phyloP scores from a whole-genome alignment of 176 grass and related monocot genomes.

The Alopecurus myosuroides region DNA sequence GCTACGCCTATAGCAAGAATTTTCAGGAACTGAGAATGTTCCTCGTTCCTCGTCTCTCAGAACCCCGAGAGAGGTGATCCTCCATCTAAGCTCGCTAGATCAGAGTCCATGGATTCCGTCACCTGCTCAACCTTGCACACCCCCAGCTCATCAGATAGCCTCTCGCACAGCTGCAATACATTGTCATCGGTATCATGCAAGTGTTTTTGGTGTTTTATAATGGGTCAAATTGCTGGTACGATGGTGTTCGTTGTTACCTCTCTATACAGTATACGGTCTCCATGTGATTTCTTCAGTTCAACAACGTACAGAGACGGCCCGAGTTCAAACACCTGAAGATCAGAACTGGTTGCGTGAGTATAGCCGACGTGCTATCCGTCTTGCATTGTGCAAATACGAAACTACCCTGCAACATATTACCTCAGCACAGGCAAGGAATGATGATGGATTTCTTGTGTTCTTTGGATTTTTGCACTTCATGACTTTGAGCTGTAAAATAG shows the following conservation, averaged over 20 bases:
- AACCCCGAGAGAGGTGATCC: constrained; percentile 30
- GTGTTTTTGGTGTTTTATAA: not conserved
- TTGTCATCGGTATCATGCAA: not conserved
- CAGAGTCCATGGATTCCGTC: constrained; percentile 17
- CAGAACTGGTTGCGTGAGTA: constrained; percentile 3
- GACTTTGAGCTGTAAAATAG: constrained; percentile 64
- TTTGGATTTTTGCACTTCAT: constrained; percentile 27
- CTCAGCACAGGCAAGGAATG: constrained; percentile 52
- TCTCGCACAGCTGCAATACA: constrained; percentile 58
- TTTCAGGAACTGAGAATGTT: constrained; percentile 1
- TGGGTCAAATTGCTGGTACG: not conserved
- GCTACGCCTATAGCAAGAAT: constrained; percentile 9
- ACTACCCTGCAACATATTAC: constrained; percentile 23
- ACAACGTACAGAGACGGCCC: constrained; percentile 66
- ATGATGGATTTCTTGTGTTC: constrained; percentile 15
- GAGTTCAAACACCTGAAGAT: constrained; percentile 77
- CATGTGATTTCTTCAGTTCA: constrained; percentile 68
- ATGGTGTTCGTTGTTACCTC: constrained; percentile 40
- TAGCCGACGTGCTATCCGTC: not conserved
- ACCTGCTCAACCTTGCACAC: constrained; percentile 48
- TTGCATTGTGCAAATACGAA: not conserved
- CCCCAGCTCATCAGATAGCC: constrained; percentile 60
- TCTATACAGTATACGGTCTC: constrained; percentile 67
- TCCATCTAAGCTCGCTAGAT: constrained; percentile 27
- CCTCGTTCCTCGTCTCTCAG: constrained; percentile 21